phyloP scores from a whole-genome alignment of 169 alveolate genomes.

The Plasmodium gaboni region DNA sequence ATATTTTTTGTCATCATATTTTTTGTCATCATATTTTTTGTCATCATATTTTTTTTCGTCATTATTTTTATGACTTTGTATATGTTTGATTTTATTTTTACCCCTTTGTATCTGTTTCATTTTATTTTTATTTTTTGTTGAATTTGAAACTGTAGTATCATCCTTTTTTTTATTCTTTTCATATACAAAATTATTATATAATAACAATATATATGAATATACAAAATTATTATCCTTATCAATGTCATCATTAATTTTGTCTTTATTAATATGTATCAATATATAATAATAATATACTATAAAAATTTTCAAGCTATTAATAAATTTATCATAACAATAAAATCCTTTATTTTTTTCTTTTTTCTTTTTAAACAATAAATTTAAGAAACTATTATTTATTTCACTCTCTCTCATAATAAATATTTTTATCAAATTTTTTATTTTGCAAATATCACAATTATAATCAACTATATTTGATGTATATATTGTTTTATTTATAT shows the following conservation, averaged over 20 bases:
- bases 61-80: neutral
- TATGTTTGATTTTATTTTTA: neutral
- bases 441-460: constrained; percentile 68
- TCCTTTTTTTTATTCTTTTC: neutral
- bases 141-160: neutral
- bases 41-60: neutral
- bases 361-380: constrained; percentile 41
- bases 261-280: constrained; percentile 16
- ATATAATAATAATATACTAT: constrained; percentile 58
- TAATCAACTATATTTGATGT: constrained; percentile 6
- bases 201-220: constrained; percentile 28
- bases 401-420: constrained; percentile 55
- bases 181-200: constrained; percentile 31
- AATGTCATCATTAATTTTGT: constrained; percentile 11
- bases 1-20: neutral
- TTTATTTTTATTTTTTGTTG: neutral
- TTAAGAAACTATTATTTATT: constrained; percentile 34
- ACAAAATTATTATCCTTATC: constrained; percentile 25
- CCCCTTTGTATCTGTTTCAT: neutral
- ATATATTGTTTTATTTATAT: neutral
- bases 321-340: constrained; percentile 37
- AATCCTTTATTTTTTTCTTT: constrained; percentile 73
- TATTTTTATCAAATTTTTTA: constrained; percentile 29
- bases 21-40: neutral
- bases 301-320: constrained; percentile 34